Evolutionary conservation across 495 filamentous ascomycete species (phyloP).

Genomic region (Hypoxylon fragiforme): DNA sequence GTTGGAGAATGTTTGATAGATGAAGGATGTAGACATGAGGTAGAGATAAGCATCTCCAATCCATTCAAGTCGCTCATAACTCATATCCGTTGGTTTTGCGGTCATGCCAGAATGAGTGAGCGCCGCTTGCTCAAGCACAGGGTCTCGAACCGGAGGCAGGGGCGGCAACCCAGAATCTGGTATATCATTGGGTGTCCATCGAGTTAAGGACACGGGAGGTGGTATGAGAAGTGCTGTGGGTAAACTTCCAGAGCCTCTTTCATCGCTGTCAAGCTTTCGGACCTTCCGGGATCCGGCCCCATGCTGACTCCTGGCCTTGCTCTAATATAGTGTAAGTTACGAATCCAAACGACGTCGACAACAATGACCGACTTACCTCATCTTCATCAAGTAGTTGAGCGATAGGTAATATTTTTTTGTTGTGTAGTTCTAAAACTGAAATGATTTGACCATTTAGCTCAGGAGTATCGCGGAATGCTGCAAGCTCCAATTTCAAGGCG

Average conservation of each 20-base stretch:
- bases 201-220: constrained; percentile 35
- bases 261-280: constrained; percentile 20
- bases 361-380: constrained; percentile 16
- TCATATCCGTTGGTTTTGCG: constrained; percentile 40
- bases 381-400: constrained; percentile 21
- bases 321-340: constrained; percentile 10
- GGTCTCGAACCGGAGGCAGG: constrained; percentile 62
- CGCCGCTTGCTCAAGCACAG: constrained; percentile 59
- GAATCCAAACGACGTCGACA: neutral
- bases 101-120: constrained; percentile 66
- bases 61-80: constrained; percentile 74
- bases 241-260: neutral
- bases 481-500: constrained; percentile 35
- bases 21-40: constrained; percentile 65
- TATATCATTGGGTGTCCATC: constrained; percentile 50
- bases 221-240: constrained; percentile 21
- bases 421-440: constrained; percentile 29
- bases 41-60: constrained; percentile 77
- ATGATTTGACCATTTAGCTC: constrained; percentile 23
- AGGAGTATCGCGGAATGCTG: constrained; percentile 12
- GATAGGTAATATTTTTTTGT: constrained; percentile 25
- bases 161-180: constrained; percentile 47
- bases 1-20: constrained; percentile 63
- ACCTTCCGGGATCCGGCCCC: constrained; percentile 19
- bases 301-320: neutral